A percentile compares a stretch with the other conserved stretches of the same genome.
Conservation (phyloP, 1,284 basidiomycete species). For the Pisolithus thermaeus region DNA sequence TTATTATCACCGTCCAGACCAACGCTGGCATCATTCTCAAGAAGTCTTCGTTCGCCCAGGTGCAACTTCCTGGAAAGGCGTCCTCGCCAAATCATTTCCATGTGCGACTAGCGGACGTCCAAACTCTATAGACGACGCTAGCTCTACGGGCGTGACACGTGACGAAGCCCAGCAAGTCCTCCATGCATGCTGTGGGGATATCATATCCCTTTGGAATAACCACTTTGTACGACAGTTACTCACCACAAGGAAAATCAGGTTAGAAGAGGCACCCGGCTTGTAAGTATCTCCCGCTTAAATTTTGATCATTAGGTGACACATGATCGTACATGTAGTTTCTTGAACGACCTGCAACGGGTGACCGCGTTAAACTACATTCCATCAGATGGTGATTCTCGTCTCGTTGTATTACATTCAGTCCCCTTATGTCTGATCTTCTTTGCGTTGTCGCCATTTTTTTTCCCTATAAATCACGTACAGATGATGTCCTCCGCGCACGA, state of each 20-base stretch:
- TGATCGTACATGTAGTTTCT: constrained; percentile 41
- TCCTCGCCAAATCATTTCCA: constrained; percentile 32
- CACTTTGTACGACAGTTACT: constrained; percentile 53
- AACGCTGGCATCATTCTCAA: constrained; percentile 29
- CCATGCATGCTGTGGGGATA: constrained; percentile 49
- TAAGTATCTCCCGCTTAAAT: constrained; percentile 30
- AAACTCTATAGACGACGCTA: constrained; percentile 30
- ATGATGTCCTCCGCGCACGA: constrained; percentile 68
- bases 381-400: constrained; percentile 48
- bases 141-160: constrained; percentile 37
- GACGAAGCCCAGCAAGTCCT: constrained; percentile 62
- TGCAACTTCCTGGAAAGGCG: constrained; percentile 53
- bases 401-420: not conserved
- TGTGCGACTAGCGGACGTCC: constrained; percentile 30
- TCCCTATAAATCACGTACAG: constrained; percentile 27
- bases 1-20: not conserved
- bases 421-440: no score
- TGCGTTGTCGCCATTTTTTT: no score
- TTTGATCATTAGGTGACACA: not conserved
- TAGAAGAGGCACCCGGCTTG: constrained; percentile 73
- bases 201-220: constrained; percentile 61
- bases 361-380: constrained; percentile 59
- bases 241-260: constrained; percentile 52
- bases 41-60: constrained; percentile 67
- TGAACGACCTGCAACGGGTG: constrained; percentile 66